These are phyloP conservation scores for Carnegiea gigantea DNA, from an alignment of 179 eudicot species.

Conservation along the genomic window DNA sequence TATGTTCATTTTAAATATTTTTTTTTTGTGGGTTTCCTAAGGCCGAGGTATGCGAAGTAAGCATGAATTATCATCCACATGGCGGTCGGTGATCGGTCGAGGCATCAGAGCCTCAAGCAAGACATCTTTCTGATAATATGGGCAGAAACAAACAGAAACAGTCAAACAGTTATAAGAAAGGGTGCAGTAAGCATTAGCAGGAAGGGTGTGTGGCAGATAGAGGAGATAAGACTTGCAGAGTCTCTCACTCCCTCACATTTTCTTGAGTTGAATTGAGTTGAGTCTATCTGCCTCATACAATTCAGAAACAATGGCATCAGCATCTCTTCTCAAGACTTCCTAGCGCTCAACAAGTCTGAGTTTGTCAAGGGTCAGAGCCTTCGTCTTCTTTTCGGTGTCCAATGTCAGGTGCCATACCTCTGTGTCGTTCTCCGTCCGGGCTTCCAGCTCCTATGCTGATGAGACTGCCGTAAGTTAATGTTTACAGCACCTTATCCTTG, in stretches of 20 bases:
- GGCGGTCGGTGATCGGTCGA: slow-evolving; percentile 44
- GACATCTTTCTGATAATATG: slow-evolving; percentile 48
- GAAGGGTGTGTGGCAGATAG: slow-evolving; percentile 49
- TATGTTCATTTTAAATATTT: neutral
- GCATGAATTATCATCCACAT: slow-evolving; percentile 48
- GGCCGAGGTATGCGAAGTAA: slow-evolving; percentile 29
- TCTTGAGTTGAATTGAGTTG: neutral
- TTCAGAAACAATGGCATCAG: slow-evolving; percentile 55
- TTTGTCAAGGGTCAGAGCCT: slow-evolving; percentile 75
- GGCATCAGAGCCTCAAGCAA: slow-evolving; percentile 58
- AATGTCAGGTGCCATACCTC: slow-evolving; percentile 48
- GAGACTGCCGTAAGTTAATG: slow-evolving; percentile 50
- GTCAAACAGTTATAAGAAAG: slow-evolving; percentile 20
- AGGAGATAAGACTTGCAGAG: slow-evolving; percentile 45
- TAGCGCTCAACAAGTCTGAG: slow-evolving; percentile 67
- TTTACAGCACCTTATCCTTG: no score
- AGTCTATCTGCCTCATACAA: slow-evolving; percentile 15
- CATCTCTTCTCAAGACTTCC: slow-evolving; percentile 74
- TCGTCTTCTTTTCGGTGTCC: slow-evolving; percentile 48
- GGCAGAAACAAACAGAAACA: neutral
- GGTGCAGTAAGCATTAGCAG: slow-evolving; percentile 15
- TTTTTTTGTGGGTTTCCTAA: neutral
- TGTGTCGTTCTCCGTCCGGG: slow-evolving; percentile 41
- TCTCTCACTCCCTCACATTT: neutral
- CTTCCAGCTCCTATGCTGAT: slow-evolving; percentile 49